Conservation (phyloP, 495 filamentous ascomycete genomes). For the Bombardia bombarda region DNA sequence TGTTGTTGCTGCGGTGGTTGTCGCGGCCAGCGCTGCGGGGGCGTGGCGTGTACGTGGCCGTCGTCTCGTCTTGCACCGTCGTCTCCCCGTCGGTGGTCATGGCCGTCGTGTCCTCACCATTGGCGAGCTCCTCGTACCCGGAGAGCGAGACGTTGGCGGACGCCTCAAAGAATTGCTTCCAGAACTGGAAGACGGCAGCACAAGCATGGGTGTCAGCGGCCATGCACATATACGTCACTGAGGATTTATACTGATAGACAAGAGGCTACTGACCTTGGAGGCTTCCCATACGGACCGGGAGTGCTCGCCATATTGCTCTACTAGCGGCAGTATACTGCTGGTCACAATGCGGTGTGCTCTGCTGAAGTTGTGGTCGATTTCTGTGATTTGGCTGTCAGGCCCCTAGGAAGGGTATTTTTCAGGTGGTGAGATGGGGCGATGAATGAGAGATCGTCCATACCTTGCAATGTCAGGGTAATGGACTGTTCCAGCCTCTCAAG, state of each 20-base stretch:
- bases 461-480: conserved; percentile 93
- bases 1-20: conserved; percentile 20
- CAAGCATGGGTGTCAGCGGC: not conserved
- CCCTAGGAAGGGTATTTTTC: too few relatives aligned
- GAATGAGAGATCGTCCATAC: too few relatives aligned
- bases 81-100: conserved; percentile 27
- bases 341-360: conserved; percentile 95
- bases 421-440: too few relatives aligned
- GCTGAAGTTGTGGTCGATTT: conserved; percentile 98
- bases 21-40: conserved; percentile 22
- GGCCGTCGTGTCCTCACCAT: conserved; percentile 43
- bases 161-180: conserved; percentile 99
- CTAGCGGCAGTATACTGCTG: conserved; percentile 81
- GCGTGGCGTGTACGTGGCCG: conserved; percentile 34
- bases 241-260: too few relatives aligned
- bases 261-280: conserved; percentile 57
- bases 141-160: conserved; percentile 96
- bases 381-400: conserved; percentile 33
- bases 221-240: not conserved
- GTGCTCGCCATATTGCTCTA: conserved; percentile 94
- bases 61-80: conserved; percentile 29
- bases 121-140: conserved; percentile 76
- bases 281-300: conserved; percentile 95
- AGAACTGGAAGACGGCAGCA: conserved; percentile 57
- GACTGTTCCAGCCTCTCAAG: conserved; percentile 94